Evolutionary conservation across 768 basidiomycete genomes (phyloP).

Genomic region (Tulasnella sp.): DNA sequence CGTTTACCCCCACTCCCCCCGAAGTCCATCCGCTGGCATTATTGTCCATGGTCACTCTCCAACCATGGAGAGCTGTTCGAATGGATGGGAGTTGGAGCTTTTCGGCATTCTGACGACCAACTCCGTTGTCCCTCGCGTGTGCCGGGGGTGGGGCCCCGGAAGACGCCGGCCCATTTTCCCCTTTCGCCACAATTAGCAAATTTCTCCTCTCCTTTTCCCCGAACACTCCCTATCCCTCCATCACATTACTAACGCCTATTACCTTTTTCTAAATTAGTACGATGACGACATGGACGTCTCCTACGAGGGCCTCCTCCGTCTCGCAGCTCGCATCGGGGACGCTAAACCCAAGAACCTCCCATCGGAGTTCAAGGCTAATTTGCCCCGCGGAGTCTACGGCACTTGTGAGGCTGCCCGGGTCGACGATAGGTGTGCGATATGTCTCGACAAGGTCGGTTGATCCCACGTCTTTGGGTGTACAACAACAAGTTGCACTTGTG

Average conservation of each 20-base stretch:
- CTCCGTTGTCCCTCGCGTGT: not conserved
- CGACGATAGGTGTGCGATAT: slow-evolving; percentile 29
- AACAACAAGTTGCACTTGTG: too few species aligned
- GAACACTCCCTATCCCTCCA: too few species aligned
- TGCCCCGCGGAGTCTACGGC: slow-evolving; percentile 27
- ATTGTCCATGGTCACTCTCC: not conserved
- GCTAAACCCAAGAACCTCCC: slow-evolving; percentile 32
- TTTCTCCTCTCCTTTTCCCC: not conserved
- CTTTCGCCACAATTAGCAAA: not conserved
- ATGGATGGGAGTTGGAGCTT: not conserved
- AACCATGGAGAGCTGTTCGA: not conserved
- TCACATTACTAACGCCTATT: not conserved
- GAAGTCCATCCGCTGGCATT: not conserved
- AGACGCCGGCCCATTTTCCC: not conserved
- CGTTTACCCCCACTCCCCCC: not conserved
- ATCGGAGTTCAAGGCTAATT: not conserved
- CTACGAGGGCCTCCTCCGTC: slow-evolving; percentile 33
- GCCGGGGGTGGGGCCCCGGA: not conserved
- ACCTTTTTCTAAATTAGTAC: slow-evolving; percentile 25
- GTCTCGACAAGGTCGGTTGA: slow-evolving; percentile 27
- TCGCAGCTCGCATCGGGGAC: slow-evolving; percentile 33
- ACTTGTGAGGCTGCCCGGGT: not conserved
- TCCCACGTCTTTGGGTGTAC: too few species aligned
- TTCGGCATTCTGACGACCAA: not conserved
- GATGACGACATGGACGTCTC: slow-evolving; percentile 33